phyloP scores from a whole-genome alignment of 192 early-diverging fungal species.

The Chytriomyces sp. region DNA sequence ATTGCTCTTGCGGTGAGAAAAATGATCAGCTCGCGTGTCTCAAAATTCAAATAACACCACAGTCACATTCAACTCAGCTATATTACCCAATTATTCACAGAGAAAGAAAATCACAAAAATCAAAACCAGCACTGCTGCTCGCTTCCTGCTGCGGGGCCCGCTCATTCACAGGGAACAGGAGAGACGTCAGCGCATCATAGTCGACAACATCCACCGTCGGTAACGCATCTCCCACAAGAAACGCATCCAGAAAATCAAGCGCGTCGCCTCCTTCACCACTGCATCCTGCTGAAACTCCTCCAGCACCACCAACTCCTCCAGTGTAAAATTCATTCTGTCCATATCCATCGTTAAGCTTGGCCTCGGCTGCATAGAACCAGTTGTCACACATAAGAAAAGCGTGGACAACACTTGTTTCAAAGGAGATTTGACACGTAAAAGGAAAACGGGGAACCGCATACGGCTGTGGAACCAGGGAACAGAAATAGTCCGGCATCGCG shows the following conservation, averaged over 20 bases:
- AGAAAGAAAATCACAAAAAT: not conserved
- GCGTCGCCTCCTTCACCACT: not conserved
- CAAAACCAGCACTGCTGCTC: not conserved
- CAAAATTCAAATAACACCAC: not conserved
- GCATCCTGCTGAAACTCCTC: not conserved
- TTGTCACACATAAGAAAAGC: not conserved
- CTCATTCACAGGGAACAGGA: not conserved
- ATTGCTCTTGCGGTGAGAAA: not conserved
- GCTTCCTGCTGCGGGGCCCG: not conserved
- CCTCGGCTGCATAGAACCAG: constrained; percentile 28
- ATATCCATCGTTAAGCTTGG: constrained; percentile 31
- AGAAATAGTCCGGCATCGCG: too few species aligned
- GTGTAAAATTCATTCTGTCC: not conserved
- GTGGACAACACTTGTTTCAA: not conserved
- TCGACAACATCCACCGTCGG: not conserved
- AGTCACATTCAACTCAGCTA: not conserved
- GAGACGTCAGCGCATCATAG: not conserved
- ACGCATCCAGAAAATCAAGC: too few species aligned
- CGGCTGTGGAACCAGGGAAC: too few species aligned
- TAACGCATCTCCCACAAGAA: too few species aligned
- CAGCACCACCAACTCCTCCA: not conserved
- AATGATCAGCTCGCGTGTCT: not conserved
- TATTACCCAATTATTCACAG: not conserved
- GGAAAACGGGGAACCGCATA: not conserved
- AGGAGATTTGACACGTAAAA: not conserved